Base-by-base conservation (phyloP, 352 stramenopile genomes). In the Phytophthora lateralis region DNA sequence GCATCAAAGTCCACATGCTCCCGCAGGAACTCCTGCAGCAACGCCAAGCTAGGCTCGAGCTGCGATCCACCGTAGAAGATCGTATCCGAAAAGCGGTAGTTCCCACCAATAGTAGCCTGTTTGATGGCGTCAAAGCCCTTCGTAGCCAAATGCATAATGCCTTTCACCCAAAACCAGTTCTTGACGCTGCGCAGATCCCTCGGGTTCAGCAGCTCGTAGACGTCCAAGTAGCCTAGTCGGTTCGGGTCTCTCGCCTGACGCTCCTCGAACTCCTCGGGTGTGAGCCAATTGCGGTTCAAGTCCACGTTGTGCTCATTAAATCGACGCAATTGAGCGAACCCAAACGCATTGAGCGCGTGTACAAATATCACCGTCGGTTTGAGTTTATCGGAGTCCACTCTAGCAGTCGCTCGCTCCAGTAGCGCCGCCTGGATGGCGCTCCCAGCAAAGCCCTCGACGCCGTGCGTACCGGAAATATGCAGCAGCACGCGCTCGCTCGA, bases 271-370 rank as follows among this genome's bases (percentile, higher is more conserved):
- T 85, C 62, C 12, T 75, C 66, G 0, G 55, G 49, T 27, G 56
- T 81, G 21, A 98, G 74, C 47, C 73, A 94, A 73, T 98, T 98
- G 30, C 93, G 82, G 68, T 98, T 98, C 39, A 98, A 75, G 68
- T 98, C 93, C 18, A 98, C 90, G 63, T 97, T 97, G 60, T 98
- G 75, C 69, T 98, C 93, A 62, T 98, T 98, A 39, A 88, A 90
- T 17, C 93, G 79, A 27, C 95, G 80, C 17, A 97, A 77, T 54
- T 93, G 66, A 1, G 80, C 66, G 71, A 98, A 98, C 12, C 95
- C 95, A 66, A 86, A 97, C 1, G 95, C 86, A 69, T 98, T 98
- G 5, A 98, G 67, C 0, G 91, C 89, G 54, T 98, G 95, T 8
- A 98, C 82, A 17, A 98, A 83, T 11, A 98, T 73, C 12, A 98